A percentile compares a stretch with the other conserved stretches of the same genome.
phyloP scores from a whole-genome alignment of 805 yeast species.

The Myxozyma neotropica region DNA sequence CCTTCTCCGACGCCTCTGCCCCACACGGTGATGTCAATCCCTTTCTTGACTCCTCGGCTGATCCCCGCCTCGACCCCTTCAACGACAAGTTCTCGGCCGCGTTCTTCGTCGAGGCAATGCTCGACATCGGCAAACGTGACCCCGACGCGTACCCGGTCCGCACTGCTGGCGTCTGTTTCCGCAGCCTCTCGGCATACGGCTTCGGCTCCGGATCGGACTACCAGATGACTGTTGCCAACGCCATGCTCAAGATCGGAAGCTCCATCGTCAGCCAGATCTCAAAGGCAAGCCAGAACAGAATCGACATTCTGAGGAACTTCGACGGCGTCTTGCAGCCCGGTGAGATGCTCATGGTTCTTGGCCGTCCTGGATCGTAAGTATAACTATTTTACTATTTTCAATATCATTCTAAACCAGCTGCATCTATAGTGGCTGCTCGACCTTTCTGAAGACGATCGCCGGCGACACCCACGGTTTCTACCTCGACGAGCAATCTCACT shows the following conservation, averaged over 20 bases:
- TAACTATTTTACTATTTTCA: constrained; percentile 25
- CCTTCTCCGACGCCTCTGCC: constrained; percentile 1
- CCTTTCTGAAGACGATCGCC: constrained; percentile 59
- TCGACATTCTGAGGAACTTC: constrained; percentile 49
- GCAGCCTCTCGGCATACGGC: constrained; percentile 64
- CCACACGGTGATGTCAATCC: constrained; percentile 18
- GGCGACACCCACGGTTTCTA: constrained; percentile 60
- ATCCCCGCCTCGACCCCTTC: constrained; percentile 60
- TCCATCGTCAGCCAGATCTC: constrained; percentile 40
- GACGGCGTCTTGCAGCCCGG: constrained; percentile 65
- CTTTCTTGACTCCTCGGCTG: constrained; percentile 37
- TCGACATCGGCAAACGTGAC: constrained; percentile 54
- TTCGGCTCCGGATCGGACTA: constrained; percentile 65
- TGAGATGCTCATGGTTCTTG: constrained; percentile 69
- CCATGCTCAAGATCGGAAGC: constrained; percentile 39
- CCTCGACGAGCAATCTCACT: constrained; percentile 49
- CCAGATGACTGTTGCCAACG: constrained; percentile 61
- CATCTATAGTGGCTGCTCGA: constrained; percentile 61
- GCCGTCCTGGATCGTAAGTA: constrained; percentile 62
- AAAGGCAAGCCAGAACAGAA: constrained; percentile 34
- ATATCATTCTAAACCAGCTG: neutral
- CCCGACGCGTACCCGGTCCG: constrained; percentile 62
- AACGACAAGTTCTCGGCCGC: constrained; percentile 57
- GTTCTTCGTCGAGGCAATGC: constrained; percentile 66
- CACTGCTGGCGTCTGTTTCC: constrained; percentile 63